phyloP scores from a whole-genome alignment of 345 rosid genomes.

The Nephelium lappaceum region DNA sequence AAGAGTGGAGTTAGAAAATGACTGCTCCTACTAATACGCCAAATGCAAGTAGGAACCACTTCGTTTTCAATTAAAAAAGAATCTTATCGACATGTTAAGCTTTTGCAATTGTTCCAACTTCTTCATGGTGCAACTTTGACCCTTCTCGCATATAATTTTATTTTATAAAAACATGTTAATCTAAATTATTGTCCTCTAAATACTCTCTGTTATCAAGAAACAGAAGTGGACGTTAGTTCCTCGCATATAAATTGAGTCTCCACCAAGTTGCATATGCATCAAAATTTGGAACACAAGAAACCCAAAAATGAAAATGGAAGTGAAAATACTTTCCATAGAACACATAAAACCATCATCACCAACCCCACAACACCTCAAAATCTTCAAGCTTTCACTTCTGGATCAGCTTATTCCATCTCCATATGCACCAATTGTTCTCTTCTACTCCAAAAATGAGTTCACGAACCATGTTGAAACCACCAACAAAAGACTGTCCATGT shows the following conservation, averaged over 20 bases:
- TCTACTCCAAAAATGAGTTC: constrained; percentile 25
- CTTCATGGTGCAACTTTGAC: background rate
- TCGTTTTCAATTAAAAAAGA: background rate
- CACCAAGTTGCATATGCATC: background rate
- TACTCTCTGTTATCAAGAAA: too few relatives aligned
- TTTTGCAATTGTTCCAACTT: background rate
- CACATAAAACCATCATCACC: constrained; percentile 45
- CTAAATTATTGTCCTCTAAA: too few relatives aligned
- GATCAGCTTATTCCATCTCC: constrained; percentile 40
- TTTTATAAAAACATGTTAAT: too few relatives aligned
- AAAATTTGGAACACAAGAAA: background rate
- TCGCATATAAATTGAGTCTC: background rate
- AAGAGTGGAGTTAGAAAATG: background rate
- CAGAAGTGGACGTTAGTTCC: too few relatives aligned
- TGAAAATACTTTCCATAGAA: constrained; percentile 32
- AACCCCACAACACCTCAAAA: constrained; percentile 37
- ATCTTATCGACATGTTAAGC: constrained; percentile 4
- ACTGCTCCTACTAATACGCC: background rate
- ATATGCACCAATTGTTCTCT: constrained; percentile 37
- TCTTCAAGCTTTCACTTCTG: constrained; percentile 38
- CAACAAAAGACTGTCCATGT: constrained; percentile 8
- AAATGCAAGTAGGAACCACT: background rate
- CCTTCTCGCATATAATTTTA: too few relatives aligned
- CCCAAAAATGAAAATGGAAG: constrained; percentile 30
- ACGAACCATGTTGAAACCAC: background rate